These are phyloP conservation scores for Salix arbutifolia DNA, from an alignment of 345 rosid species.

Conservation along the genomic window DNA sequence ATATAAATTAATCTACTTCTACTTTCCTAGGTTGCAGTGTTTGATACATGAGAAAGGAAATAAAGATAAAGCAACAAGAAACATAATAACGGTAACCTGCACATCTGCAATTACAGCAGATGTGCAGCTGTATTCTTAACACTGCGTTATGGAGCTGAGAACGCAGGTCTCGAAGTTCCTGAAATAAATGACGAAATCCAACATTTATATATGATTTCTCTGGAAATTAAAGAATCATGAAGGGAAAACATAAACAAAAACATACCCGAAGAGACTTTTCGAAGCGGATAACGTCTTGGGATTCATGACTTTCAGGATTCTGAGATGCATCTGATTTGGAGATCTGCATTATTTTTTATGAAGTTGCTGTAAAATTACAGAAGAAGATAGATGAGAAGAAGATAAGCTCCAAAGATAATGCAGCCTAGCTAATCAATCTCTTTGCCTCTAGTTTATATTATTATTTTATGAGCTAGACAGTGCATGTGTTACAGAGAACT, in stretches of 20 bases:
- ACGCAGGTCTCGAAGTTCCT: conserved; percentile 63
- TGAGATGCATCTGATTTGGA: conserved; percentile 12
- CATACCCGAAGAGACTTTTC: conserved; percentile 52
- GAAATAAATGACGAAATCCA: background rate
- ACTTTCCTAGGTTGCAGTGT: no score
- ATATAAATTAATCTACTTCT: no score
- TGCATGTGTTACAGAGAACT: background rate
- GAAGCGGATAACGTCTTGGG: conserved; percentile 34
- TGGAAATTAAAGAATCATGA: background rate
- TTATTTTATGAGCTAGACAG: no score
- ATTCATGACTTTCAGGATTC: conserved; percentile 24
- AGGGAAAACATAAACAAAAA: background rate
- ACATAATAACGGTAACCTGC: no score
- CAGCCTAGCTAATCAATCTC: no score
- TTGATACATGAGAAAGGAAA: no score
- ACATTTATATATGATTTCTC: background rate
- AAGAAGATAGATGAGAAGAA: background rate
- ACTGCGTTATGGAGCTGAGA: conserved; percentile 71
- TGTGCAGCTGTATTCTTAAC: no score
- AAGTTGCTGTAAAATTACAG: background rate
- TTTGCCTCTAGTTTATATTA: no score
- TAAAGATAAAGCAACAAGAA: no score
- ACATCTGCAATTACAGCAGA: no score
- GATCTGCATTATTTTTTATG: conserved; percentile 17
- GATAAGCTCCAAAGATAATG: background rate